Conservation (phyloP, 345 rosid species). For the Rhodamnia rubescens region DNA sequence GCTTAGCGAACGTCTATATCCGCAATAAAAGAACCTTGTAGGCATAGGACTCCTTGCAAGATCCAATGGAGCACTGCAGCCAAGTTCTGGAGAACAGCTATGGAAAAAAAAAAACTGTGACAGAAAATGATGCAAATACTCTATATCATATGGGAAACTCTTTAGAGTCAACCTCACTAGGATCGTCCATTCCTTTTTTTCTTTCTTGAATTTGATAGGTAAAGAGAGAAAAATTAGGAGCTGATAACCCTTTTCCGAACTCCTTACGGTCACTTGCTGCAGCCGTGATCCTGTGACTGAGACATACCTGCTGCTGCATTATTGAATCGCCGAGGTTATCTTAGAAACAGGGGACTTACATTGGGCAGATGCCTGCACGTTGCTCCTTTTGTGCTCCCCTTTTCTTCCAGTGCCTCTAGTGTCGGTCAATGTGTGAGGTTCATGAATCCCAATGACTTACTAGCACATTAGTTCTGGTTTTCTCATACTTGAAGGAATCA, state of each 20-base stretch:
- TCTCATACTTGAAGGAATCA: background rate
- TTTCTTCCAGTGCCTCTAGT: background rate
- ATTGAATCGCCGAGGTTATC: background rate
- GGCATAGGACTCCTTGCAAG: background rate
- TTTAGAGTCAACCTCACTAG: background rate
- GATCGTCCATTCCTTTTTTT: background rate
- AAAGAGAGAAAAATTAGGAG: background rate
- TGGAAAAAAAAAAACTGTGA: background rate
- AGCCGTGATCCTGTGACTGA: background rate
- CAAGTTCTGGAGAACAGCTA: background rate
- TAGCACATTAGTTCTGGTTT: background rate
- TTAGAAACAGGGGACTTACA: background rate
- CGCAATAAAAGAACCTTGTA: background rate
- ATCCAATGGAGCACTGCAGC: background rate
- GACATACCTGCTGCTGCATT: background rate
- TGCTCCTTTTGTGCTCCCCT: background rate
- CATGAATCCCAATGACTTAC: background rate
- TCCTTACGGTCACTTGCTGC: rapidly evolving
- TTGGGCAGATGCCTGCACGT: background rate
- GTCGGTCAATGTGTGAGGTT: background rate
- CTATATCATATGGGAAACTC: background rate
- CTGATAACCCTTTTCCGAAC: background rate
- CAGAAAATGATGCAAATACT: background rate
- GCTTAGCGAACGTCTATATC: background rate
- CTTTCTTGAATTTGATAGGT: background rate